Evolutionary conservation across 768 basidiomycete species (phyloP).

Genomic region (Thelephora aurantiotincta): DNA sequence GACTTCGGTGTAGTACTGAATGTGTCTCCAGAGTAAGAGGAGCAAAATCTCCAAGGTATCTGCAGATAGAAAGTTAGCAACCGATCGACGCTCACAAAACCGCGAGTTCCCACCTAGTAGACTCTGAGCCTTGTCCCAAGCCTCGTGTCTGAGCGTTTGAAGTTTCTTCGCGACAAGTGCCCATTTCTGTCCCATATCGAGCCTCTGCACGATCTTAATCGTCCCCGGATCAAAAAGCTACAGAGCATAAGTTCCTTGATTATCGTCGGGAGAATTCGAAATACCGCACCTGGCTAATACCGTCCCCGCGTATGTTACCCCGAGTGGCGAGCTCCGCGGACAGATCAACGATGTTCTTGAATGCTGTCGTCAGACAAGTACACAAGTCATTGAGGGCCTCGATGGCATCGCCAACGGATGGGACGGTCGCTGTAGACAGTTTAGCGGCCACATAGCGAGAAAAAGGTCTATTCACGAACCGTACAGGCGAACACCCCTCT

Average conservation of each 20-base stretch:
- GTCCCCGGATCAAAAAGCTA: slow-evolving; percentile 27
- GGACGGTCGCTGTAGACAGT: slow-evolving; percentile 42
- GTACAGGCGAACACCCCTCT: slow-evolving; percentile 40
- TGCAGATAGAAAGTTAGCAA: slow-evolving; percentile 12
- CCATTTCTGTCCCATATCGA: slow-evolving; percentile 59
- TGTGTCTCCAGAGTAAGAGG: slow-evolving; percentile 69
- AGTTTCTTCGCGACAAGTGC: slow-evolving; percentile 49
- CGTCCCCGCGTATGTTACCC: slow-evolving; percentile 57
- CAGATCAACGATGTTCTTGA: slow-evolving; percentile 56
- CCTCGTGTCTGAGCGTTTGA: slow-evolving; percentile 25
- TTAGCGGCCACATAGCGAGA: not conserved
- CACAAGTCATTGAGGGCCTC: slow-evolving; percentile 51
- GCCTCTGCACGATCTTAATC: slow-evolving; percentile 45
- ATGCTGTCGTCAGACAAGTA: slow-evolving; percentile 39
- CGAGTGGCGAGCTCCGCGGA: slow-evolving; percentile 58
- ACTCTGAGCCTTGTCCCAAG: slow-evolving; percentile 33
- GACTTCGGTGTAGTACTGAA: slow-evolving; percentile 45
- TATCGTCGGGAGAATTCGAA: not conserved
- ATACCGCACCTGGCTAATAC: slow-evolving; percentile 49
- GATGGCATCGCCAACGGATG: slow-evolving; percentile 62
- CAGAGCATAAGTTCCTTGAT: not conserved
- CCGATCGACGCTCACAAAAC: not conserved
- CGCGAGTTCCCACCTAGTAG: slow-evolving; percentile 30
- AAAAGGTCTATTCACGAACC: slow-evolving; percentile 24
- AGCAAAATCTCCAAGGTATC: slow-evolving; percentile 68